phyloP scores from a whole-genome alignment of 2,329 filamentous ascomycete species.

The Curvularia verruculosa region DNA sequence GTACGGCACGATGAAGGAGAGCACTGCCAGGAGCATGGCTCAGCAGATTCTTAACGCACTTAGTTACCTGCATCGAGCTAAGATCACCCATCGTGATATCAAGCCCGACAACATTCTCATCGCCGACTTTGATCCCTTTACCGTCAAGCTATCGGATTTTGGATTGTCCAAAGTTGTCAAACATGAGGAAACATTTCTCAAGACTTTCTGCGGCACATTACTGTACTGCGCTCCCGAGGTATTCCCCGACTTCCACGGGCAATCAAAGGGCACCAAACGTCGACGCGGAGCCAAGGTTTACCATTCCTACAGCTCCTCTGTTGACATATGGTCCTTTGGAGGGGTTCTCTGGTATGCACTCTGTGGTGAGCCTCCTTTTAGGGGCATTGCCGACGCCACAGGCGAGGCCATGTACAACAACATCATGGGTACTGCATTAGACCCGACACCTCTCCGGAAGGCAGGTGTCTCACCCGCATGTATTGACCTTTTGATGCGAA shows the following conservation, averaged over 20 bases:
- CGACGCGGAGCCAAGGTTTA: constrained; percentile 59
- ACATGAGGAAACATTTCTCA: constrained; percentile 87
- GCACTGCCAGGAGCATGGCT: constrained; percentile 72
- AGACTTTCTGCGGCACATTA: constrained; percentile 95
- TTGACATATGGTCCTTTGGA: constrained; percentile 95
- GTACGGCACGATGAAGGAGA: constrained; percentile 68
- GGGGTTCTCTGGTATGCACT: constrained; percentile 89
- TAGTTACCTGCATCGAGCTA: constrained; percentile 82
- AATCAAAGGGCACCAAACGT: constrained; percentile 67
- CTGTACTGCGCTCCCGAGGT: constrained; percentile 97
- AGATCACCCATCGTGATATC: constrained; percentile 97
- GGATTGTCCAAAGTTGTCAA: constrained; percentile 94
- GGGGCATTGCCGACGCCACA: constrained; percentile 74
- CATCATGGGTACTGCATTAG: constrained; percentile 80
- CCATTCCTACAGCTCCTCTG: constrained; percentile 82
- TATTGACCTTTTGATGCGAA: constrained; percentile 75
- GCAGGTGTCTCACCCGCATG: constrained; percentile 67
- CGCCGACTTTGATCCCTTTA: constrained; percentile 71
- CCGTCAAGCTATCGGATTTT: constrained; percentile 94
- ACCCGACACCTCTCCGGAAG: constrained; percentile 67
- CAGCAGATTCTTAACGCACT: constrained; percentile 80
- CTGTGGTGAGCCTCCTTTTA: constrained; percentile 80
- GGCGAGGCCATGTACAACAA: constrained; percentile 81
- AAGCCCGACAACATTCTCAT: constrained; percentile 98
- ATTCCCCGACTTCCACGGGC: constrained; percentile 79